Base-by-base conservation (phyloP, 495 filamentous ascomycete genomes). In the Sporormia fimetaria region DNA sequence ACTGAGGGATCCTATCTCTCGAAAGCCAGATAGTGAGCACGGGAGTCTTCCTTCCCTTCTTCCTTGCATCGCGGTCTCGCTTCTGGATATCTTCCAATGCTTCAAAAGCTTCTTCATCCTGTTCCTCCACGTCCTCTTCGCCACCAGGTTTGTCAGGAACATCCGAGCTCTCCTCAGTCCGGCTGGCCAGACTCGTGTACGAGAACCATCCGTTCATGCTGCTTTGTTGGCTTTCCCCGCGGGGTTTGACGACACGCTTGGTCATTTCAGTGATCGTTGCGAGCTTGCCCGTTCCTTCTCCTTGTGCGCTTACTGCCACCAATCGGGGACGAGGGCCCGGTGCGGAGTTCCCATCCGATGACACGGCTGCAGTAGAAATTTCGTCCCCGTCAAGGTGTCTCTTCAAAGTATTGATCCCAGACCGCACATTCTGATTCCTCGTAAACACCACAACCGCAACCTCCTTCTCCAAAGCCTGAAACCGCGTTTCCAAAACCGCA, bases 21-120 rank as follows among this genome's bases (percentile, higher is more conserved):
- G 15, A 23, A 14, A 50, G 18, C 47, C 47, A 50, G 11, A 40
- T 22, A 3, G 36, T 44, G n/a, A 50, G 34, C 3, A 50, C 47
- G 1, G 47, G 47, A 11, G 30, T 18, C 26, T 12, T 38, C 33
- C 26, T 44, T 16, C 3, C 21, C 33, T 36, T 25, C 11, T 12
- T 16, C 18, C 16, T 21, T 5, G 31, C 12, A 20, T 21, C 41
- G 5, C 12, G 3, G 9, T 43, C 40, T 4, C 8, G 29, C 24
- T 11, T 17, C 12, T 7, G 25, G 25, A 27, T 27, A 7, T n/a
- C 12, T 27, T 27, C 25, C 25, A 27, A 7, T 7, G 25, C 7
- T 27, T 37, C 42, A 27, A 38, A 35, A 21, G 30, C 23, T n/a
- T n/a, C 14, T 6, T 20, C 41, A 9, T 37, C 21, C n/a, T 30